These are phyloP conservation scores for Straminergon stramineum DNA, from an alignment of 225 moss, liverwort and hornwort genomes.

Conservation along the genomic window DNA sequence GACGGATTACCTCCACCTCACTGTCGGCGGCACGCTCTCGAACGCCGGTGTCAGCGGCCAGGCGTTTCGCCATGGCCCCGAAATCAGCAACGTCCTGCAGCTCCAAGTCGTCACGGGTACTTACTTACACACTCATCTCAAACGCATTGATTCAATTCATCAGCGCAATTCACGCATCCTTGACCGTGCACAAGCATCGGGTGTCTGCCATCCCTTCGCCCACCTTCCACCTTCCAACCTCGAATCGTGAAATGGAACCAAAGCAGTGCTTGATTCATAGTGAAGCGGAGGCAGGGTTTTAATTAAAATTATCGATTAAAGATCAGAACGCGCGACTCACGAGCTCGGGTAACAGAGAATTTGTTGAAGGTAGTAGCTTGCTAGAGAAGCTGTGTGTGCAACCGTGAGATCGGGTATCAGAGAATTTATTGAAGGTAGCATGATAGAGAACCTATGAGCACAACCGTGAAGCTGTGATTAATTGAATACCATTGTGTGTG, in stretches of 20 bases:
- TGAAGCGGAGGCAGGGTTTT: neutral
- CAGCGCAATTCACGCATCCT: neutral
- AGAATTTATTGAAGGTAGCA: neutral
- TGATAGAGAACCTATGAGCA: neutral
- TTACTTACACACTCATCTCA: neutral
- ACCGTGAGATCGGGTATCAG: neutral
- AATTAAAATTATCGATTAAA: too few relatives aligned
- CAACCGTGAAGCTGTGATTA: neutral
- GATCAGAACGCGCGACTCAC: neutral
- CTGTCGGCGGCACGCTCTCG: slow-evolving; percentile 80
- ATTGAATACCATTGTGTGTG: neutral
- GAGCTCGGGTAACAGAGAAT: neutral
- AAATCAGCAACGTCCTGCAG: slow-evolving; percentile 74
- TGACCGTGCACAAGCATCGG: neutral
- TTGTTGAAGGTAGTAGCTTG: neutral
- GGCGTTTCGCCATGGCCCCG: slow-evolving; percentile 74
- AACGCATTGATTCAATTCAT: neutral
- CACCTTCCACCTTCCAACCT: neutral
- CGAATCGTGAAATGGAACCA: neutral
- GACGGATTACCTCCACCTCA: slow-evolving; percentile 83
- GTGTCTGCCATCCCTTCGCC: neutral
- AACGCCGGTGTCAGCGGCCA: slow-evolving; percentile 92
- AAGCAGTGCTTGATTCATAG: neutral
- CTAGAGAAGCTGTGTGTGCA: too few relatives aligned
- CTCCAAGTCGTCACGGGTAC: slow-evolving; percentile 71